These are phyloP conservation scores for Mucor lusitanicus DNA, from an alignment of 371 early-diverging fungal genomes.

Conservation along the genomic window DNA sequence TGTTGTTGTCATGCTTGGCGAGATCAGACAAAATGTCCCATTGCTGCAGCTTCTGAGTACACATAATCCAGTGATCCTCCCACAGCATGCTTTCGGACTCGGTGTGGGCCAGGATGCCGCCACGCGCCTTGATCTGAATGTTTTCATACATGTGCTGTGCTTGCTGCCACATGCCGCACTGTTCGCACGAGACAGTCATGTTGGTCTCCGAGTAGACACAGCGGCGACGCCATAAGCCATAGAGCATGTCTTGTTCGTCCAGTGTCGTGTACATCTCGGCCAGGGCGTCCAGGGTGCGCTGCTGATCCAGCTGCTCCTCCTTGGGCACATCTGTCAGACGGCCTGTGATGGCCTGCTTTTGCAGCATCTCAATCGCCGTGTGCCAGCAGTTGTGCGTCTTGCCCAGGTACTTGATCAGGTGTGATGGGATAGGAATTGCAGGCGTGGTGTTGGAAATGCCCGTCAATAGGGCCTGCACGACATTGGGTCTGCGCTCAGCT, in stretches of 20 bases:
- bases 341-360: conserved; percentile 51
- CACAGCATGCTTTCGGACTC: conserved; percentile 97
- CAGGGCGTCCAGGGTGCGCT: conserved; percentile 87
- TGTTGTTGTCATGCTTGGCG: conserved; percentile 86
- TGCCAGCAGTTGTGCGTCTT: conserved; percentile 94
- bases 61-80: conserved; percentile 97
- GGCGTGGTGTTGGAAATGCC: conserved; percentile 80
- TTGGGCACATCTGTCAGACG: conserved; percentile 58
- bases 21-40: conserved; percentile 98
- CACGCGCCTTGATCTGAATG: conserved; percentile 92
- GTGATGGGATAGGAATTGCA: conserved; percentile 83
- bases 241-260: conserved; percentile 89
- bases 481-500: conserved; percentile 82
- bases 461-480: conserved; percentile 88
- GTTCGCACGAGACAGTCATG: conserved; percentile 94
- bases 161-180: conserved; percentile 91
- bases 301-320: conserved; percentile 88
- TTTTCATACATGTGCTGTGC: conserved; percentile 94
- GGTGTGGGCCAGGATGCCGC: conserved; percentile 86
- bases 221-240: conserved; percentile 92
- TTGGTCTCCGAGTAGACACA: conserved; percentile 95
- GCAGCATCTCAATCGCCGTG: conserved; percentile 75
- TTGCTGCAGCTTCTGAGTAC: conserved; percentile 94
- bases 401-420: conserved; percentile 90
- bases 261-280: conserved; percentile 80